phyloP scores from a whole-genome alignment of 2,329 filamentous ascomycete species.

The Cercospora berteroae region DNA sequence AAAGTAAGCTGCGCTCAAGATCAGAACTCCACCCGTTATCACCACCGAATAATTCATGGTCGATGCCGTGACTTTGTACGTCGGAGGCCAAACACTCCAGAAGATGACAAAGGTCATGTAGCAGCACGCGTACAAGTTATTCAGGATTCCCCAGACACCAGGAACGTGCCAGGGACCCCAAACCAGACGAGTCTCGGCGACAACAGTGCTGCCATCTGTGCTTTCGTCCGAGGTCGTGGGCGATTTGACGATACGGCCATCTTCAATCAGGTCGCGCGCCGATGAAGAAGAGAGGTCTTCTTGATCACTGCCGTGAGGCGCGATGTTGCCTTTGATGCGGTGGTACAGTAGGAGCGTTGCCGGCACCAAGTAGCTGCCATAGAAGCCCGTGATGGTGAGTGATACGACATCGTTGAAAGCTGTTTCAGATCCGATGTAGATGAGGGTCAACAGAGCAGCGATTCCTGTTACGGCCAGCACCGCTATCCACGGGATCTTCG shows the following conservation, averaged over 20 bases:
- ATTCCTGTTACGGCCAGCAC: slow-evolving; percentile 53
- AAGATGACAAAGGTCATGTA: slow-evolving; percentile 58
- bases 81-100: slow-evolving; percentile 54
- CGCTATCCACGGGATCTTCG: slow-evolving; percentile 34
- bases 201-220: neutral
- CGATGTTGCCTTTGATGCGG: slow-evolving; percentile 41
- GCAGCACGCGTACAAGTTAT: slow-evolving; percentile 54
- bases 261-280: neutral
- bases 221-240: slow-evolving; percentile 1
- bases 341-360: slow-evolving; percentile 44
- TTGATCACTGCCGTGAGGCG: slow-evolving; percentile 39
- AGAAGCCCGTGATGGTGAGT: slow-evolving; percentile 46
- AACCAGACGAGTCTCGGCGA: slow-evolving; percentile 34
- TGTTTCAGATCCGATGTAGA: slow-evolving; percentile 44
- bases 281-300: slow-evolving; percentile 17
- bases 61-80: slow-evolving; percentile 35
- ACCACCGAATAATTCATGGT: slow-evolving; percentile 48
- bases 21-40: slow-evolving; percentile 41
- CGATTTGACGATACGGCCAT: neutral
- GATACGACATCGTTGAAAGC: slow-evolving; percentile 50
- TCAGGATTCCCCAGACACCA: slow-evolving; percentile 52
- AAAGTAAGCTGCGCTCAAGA: slow-evolving; percentile 41
- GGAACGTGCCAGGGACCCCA: slow-evolving; percentile 60
- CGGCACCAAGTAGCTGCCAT: slow-evolving; percentile 46
- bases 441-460: slow-evolving; percentile 45